phyloP scores from a whole-genome alignment of 1,284 basidiomycete genomes.

The Moesziomyces antarcticus region DNA sequence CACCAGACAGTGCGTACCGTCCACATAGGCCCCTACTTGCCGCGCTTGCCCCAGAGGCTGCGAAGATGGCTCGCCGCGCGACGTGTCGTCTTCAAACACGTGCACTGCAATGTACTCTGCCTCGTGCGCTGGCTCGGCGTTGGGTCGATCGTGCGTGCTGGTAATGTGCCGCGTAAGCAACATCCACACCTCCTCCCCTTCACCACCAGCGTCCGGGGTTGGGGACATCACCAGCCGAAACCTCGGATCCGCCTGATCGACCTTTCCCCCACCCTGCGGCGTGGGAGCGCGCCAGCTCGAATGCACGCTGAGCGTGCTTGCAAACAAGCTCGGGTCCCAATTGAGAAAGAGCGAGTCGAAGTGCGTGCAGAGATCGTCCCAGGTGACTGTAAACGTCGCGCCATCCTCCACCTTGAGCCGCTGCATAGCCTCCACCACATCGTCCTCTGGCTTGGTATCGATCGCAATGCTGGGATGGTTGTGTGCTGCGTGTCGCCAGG shows the following conservation, averaged over 20 bases:
- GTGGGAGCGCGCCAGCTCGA: conserved; percentile 70
- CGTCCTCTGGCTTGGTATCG: conserved; percentile 11
- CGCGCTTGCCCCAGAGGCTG: conserved; percentile 14
- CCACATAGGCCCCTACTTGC: conserved; percentile 76
- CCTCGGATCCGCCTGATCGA: conserved; percentile 44
- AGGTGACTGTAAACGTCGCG: conserved; percentile 68
- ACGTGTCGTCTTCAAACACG: conserved; percentile 68
- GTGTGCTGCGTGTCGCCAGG: conserved; percentile 48
- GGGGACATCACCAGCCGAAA: conserved; percentile 25
- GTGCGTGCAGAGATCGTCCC: conserved; percentile 78
- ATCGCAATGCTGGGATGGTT: conserved; percentile 22
- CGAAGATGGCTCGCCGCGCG: background rate
- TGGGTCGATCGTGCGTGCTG: conserved; percentile 50
- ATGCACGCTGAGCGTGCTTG: conserved; percentile 74
- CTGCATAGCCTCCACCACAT: background rate
- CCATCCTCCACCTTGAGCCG: background rate
- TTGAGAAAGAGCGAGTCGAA: conserved; percentile 88
- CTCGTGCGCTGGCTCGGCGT: conserved; percentile 37
- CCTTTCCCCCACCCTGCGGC: background rate
- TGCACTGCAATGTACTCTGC: conserved; percentile 80
- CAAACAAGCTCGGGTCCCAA: conserved; percentile 82
- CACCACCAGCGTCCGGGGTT: background rate
- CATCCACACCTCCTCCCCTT: conserved; percentile 75
- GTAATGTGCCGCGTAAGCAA: conserved; percentile 80
- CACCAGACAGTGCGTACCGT: conserved; percentile 80